Evolutionary conservation across 768 basidiomycete species (phyloP), one percentile per base, ranked within the genome.

Genomic region (Mycena polygramma): DNA sequence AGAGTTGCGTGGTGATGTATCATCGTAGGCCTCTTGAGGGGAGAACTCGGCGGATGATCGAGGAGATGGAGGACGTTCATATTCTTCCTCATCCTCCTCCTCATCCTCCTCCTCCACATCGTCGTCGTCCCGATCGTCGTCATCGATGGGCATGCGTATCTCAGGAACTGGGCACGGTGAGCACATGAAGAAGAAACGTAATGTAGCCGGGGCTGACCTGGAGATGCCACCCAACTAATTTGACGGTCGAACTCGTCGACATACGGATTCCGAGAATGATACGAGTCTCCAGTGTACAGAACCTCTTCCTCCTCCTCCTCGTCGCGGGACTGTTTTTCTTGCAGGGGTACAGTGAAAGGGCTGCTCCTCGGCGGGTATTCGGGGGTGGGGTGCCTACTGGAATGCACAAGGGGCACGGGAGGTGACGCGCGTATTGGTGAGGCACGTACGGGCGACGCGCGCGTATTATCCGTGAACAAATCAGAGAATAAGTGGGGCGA

Each of bases 221-320:
- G 91, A 55, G 90, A 88, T 49, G 91, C 92, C 45, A 93, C 83
- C 93, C 93, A 95, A 75, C 93, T 95, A 53, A 90, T 89, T 73
- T 90, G 87, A 72, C 91, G 85, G 37, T 89, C 88, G 37, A 79
- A 84, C 57, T 81, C 83, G 58, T 87, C 84, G 43, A 79, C 76
- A 62, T 86, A 87, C n/a, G 86, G 84, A 17, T 86, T 86, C 46
- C 86, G 85, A 43, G 81, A 77, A 69, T 85, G 82, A 69, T 83
- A 81, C 17, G 85, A 87, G 74, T 90, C 90, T 51, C 88, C 87
- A 54, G 87, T 85, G 76, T 88, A 92, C 37, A 92, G 77, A 35
- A 93, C 89, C 74, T 90, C 85, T 66, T 94, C 92, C 68, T 91
- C 92, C 24, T 94, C 88, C 8, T 86, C 92, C 20, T 92, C 92